Percentiles rank a stretch among this genome's conserved stretches.
phyloP scores from a whole-genome alignment of 2,329 filamentous ascomycete genomes.

The Epichloe brachyelytri region DNA sequence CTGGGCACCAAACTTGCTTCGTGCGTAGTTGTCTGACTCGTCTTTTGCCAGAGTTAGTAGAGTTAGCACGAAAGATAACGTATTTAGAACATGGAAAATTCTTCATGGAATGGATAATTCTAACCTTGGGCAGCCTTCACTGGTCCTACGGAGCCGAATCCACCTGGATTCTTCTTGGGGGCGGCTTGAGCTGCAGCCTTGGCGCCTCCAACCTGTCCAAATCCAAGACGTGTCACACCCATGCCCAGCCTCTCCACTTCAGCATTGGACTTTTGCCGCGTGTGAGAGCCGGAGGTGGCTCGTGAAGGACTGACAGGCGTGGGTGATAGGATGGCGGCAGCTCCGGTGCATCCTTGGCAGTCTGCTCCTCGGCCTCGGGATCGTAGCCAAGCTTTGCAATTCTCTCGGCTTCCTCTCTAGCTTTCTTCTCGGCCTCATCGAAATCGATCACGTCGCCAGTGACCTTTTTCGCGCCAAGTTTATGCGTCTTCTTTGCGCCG shows the following conservation, averaged over 20 bases:
- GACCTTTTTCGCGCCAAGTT: conserved; percentile 89
- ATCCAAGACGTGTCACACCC: conserved; percentile 74
- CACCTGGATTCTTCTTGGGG: conserved; percentile 59
- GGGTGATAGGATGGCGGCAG: conserved; percentile 54
- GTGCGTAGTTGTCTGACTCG: conserved; percentile 72
- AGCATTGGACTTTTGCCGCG: conserved; percentile 50
- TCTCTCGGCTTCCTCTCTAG: conserved; percentile 91
- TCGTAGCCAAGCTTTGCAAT: conserved; percentile 95
- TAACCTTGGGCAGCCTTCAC: conserved; percentile 61
- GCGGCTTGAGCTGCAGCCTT: conserved; percentile 43
- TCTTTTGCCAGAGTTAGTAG: conserved; percentile 24
- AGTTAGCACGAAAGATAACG: neutral
- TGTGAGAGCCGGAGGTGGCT: conserved; percentile 42
- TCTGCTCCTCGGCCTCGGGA: conserved; percentile 66
- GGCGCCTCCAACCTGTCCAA: conserved; percentile 65
- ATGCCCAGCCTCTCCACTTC: conserved; percentile 85
- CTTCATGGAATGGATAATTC: conserved; percentile 7
- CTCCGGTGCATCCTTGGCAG: conserved; percentile 33
- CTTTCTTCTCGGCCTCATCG: conserved; percentile 92
- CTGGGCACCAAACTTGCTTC: conserved; percentile 77
- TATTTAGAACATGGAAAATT: neutral
- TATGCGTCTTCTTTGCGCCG: conserved; percentile 69
- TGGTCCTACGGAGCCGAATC: conserved; percentile 75
- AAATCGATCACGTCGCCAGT: conserved; percentile 76
- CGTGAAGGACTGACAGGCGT: conserved; percentile 58